These are phyloP conservation scores for Stygiomarasmius scandens DNA, from an alignment of 1,284 basidiomycete genomes.

Conservation along the genomic window DNA sequence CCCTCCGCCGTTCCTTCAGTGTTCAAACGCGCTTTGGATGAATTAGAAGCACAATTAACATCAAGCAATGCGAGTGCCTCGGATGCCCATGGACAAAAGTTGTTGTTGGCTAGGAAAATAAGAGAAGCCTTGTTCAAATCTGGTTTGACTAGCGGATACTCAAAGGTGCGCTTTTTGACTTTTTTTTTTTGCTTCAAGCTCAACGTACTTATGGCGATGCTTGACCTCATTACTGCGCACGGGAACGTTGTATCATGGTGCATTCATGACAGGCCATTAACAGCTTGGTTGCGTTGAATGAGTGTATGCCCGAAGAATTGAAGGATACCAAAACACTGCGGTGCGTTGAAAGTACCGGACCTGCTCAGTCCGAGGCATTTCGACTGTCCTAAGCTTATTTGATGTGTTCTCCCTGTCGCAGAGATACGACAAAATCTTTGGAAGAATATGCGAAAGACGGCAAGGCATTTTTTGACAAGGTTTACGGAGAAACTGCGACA, in stretches of 20 bases:
- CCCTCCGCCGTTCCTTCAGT: conserved; percentile 57
- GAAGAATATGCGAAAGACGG: conserved; percentile 12
- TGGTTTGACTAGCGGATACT: conserved; percentile 54
- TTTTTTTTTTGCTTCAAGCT: neutral
- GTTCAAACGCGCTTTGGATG: conserved; percentile 48
- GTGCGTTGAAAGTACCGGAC: conserved; percentile 31
- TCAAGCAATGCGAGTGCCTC: conserved; percentile 11
- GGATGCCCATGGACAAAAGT: conserved; percentile 34
- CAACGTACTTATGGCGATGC: too few relatives aligned
- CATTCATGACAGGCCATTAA: conserved; percentile 43
- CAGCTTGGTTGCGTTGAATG: conserved; percentile 42
- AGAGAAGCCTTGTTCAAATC: conserved; percentile 61
- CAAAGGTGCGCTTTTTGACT: conserved; percentile 39
- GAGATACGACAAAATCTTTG: conserved; percentile 6
- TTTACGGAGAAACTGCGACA: conserved; percentile 19
- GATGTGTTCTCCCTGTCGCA: neutral
- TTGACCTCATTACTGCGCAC: too few relatives aligned
- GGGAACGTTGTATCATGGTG: too few relatives aligned
- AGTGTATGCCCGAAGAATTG: conserved; percentile 43
- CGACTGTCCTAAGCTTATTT: too few relatives aligned
- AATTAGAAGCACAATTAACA: conserved; percentile 33
- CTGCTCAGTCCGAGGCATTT: neutral
- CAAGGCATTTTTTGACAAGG: conserved; percentile 7
- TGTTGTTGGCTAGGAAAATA: conserved; percentile 48
- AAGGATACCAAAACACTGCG: conserved; percentile 39